phyloP scores from a whole-genome alignment of 2,329 filamentous ascomycete genomes.

The Ophiostoma tasmaniense region DNA sequence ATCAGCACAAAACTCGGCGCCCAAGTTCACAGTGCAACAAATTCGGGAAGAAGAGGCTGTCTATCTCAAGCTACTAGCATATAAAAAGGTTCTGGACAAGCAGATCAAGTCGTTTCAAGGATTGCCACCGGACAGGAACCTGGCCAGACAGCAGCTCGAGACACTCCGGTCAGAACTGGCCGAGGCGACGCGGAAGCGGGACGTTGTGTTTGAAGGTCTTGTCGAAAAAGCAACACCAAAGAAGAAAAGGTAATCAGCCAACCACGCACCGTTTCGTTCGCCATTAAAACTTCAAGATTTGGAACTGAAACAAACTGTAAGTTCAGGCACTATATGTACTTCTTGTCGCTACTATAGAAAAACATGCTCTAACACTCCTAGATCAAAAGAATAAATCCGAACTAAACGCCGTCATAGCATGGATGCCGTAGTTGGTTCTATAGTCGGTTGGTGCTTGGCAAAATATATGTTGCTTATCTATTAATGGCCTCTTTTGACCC shows the following conservation, averaged over 20 bases:
- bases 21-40: slow-evolving; percentile 48
- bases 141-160: slow-evolving; percentile 63
- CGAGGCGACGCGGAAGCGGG: slow-evolving; percentile 52
- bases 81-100: slow-evolving; percentile 51
- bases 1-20: slow-evolving; percentile 17
- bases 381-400: background rate
- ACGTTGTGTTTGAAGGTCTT: slow-evolving; percentile 66
- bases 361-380: background rate
- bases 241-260: slow-evolving; percentile 23
- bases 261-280: background rate
- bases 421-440: background rate
- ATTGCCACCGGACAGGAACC: slow-evolving; percentile 60
- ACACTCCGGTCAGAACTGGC: slow-evolving; percentile 56
- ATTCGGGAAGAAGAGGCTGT: slow-evolving; percentile 50
- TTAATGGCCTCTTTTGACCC: slow-evolving; percentile 43
- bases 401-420: background rate
- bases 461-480: background rate
- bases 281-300: background rate
- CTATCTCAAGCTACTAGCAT: slow-evolving; percentile 48
- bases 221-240: slow-evolving; percentile 53
- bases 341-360: background rate
- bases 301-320: background rate
- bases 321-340: background rate
- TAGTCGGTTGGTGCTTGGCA: background rate
- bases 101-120: slow-evolving; percentile 60